Evolutionary conservation across 345 rosid genomes (phyloP).

Genomic region (Moricandia arvensis): DNA sequence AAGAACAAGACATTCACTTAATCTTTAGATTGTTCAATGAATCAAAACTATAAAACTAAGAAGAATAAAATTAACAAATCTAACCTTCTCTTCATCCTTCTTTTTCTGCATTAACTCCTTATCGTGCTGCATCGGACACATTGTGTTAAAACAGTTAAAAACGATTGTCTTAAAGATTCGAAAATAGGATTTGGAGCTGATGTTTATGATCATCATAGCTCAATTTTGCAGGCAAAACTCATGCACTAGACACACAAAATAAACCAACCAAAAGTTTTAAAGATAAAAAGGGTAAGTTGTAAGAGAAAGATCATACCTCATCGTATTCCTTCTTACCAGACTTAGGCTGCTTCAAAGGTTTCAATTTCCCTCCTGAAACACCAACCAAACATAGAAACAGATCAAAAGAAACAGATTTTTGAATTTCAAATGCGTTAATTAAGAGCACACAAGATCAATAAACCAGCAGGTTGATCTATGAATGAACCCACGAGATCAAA

Average conservation of each 20-base stretch:
- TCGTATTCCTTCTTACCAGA: conserved; percentile 69
- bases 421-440: background rate
- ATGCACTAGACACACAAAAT: background rate
- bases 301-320: conserved; percentile 50
- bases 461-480: background rate
- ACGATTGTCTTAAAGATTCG: background rate
- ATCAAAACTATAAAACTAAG: background rate
- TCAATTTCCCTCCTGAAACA: conserved; percentile 67
- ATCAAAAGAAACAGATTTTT: background rate
- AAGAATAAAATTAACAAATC: background rate
- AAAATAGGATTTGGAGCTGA: background rate
- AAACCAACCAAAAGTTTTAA: background rate
- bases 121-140: conserved; percentile 43
- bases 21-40: background rate
- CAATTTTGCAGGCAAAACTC: background rate
- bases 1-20: background rate
- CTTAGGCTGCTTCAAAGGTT: conserved; percentile 83
- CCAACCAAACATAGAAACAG: background rate
- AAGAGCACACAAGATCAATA: background rate
- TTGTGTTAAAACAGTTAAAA: background rate
- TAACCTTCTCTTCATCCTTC: conserved; percentile 54
- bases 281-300: conserved; percentile 1
- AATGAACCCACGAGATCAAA: background rate
- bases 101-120: conserved; percentile 60
- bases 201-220: background rate